Evolutionary conservation across 768 basidiomycete genomes (phyloP), one percentile per base, ranked within the genome.

Genomic region (Xerocomellus intermedius): DNA sequence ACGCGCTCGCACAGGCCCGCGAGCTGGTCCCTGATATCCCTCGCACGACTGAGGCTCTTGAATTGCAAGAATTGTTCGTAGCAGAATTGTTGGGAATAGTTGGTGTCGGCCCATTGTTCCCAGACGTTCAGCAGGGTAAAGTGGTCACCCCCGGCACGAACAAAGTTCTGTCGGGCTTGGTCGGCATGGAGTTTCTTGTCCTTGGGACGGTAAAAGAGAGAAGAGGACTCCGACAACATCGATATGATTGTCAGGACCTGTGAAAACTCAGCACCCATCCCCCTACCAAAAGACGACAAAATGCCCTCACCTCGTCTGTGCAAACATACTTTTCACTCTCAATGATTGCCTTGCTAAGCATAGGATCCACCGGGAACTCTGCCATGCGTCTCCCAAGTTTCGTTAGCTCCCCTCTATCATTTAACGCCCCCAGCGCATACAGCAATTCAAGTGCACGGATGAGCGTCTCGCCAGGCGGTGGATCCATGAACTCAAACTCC

Each of bases 91-190:
- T 98, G 93, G 21, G 93, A 95, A 68, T 94, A 98, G 65, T 94
- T 94, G 22, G 95, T 92, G 59, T 99, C 97, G 19, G 91, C 91
- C 97, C 97, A 99, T 67, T 98, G 95, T 69, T 98, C 95, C 89
- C 94, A 98, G 13, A 98, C 93, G 69, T 98, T 98, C 26, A 99
- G 79, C 22, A 99, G 73, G 7, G 96, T 98, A 69, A 98, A 99
- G 74, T 98, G 97, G 65, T 99, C 97, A 22, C 97, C 97, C 28
- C 97, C 96, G 0, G 91, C 78, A 46, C 93, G 92, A 54, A 95
- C 86, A 68, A 99, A 99, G 69, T 98, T 98, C 71, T 96, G 91
- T 53, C 96, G 84, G 5, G 97, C 97, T 75, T 98, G 94, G 65
- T 99, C 96, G 14, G 97, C 97, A 65, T 98, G 93, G 47, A 94